These are phyloP conservation scores for Oryza glaberrima DNA, from an alignment of 176 grass and related monocot genomes.

Conservation along the genomic window DNA sequence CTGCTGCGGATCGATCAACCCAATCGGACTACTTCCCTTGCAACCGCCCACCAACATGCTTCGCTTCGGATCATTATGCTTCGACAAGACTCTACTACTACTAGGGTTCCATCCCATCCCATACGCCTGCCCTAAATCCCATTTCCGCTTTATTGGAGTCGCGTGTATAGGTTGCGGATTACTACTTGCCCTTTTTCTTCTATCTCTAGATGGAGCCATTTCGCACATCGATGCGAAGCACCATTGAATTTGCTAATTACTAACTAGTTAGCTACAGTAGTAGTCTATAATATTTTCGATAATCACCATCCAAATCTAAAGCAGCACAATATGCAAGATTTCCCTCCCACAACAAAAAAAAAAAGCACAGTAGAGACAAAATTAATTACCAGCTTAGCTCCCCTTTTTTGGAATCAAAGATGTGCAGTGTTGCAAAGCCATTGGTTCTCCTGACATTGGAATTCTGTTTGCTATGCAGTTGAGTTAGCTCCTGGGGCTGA, in stretches of 20 bases:
- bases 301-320: not conserved
- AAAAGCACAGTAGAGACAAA: not conserved
- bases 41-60: no score
- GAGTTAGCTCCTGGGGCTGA: slow-evolving; percentile 57
- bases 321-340: not conserved
- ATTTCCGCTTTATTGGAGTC: not conserved
- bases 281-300: not conserved
- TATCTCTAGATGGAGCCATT: not conserved
- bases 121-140: not conserved
- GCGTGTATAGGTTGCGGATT: not conserved
- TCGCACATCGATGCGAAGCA: not conserved
- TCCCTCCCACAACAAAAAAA: no score
- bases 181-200: not conserved
- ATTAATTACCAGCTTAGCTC: not conserved
- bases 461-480: slow-evolving; percentile 52
- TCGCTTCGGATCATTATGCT: no score
- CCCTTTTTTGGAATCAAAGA: not conserved
- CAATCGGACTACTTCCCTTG: not conserved
- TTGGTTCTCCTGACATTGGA: slow-evolving; percentile 11
- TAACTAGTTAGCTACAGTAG: not conserved
- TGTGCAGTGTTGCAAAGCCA: not conserved
- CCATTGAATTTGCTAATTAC: not conserved
- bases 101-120: not conserved
- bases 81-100: no score
- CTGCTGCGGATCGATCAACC: not conserved